Evolutionary conservation across 306 rosid species (phyloP), one percentile per base, ranked within the genome.

Genomic region (Lithocarpus polystachyus): DNA sequence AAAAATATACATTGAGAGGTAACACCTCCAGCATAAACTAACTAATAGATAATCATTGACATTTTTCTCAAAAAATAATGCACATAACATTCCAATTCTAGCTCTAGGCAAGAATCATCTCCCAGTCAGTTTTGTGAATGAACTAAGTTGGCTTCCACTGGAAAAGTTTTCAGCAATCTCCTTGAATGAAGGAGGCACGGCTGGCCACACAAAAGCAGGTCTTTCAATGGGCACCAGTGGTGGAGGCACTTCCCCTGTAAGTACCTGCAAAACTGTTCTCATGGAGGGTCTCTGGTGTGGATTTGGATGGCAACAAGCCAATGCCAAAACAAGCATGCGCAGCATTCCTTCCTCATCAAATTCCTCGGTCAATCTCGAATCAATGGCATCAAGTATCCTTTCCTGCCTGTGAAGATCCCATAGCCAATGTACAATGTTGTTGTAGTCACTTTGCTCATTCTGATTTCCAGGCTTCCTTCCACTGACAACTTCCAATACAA

Each of bases 251-350:
- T 90, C 91, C 40, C 91, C 92, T 22, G 75, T 77, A 1, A 92
- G 88, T 73, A 92, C 96, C 80, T 82, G 86, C 17, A 89, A 67
- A 19, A 88, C 93, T 37, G 82, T 88, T 40, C 81, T 86, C 88
- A 90, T 90, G 0, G 89, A 83, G 4, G 97, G 97, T 75, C 96
- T 88, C 18, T 77, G 51, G 15, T 83, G 82, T 5, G 92, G 96
- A 29, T 90, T 90, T 18, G 97, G 97, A 83, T 92, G 91, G 68
- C 97, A 92, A n/a, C 97, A 92, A 7, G 93, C 88, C 75, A 92
- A 86, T 1, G 96, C 97, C 72, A 92, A 71, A 64, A 78, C 72
- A 81, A 92, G 70, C 74, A 88, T 74, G 56, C 77, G 28, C 68
- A 43, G 73, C 61, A 82, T 73, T 43, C 77, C 82, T 22, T 72